phyloP scores from a whole-genome alignment of 371 early-diverging fungal genomes.

The Actinomortierella wolfii region DNA sequence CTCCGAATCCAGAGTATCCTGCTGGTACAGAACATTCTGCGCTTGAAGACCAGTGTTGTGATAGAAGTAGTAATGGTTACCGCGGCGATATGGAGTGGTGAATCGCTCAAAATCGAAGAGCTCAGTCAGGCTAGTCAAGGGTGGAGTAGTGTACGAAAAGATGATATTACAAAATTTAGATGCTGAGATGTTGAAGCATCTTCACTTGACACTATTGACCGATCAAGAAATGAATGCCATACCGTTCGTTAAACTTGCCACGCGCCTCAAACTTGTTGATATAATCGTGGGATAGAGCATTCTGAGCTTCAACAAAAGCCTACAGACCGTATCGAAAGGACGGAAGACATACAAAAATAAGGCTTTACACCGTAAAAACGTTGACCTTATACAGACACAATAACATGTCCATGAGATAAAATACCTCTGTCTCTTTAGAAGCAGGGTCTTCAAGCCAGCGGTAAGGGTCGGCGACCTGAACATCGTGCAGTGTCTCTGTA shows the following conservation, averaged over 20 bases:
- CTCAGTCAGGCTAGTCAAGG: slow-evolving; percentile 34
- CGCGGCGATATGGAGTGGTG: slow-evolving; percentile 59
- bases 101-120: slow-evolving; percentile 51
- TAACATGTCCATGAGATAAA: not conserved
- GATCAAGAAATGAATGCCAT: slow-evolving; percentile 5
- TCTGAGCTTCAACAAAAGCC: slow-evolving; percentile 50
- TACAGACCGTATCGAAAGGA: slow-evolving; percentile 8
- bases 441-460: slow-evolving; percentile 64
- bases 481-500: slow-evolving; percentile 51
- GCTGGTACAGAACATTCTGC: slow-evolving; percentile 57
- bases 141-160: slow-evolving; percentile 1
- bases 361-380: not conserved
- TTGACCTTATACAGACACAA: no score
- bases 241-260: slow-evolving; percentile 46
- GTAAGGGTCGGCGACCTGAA: slow-evolving; percentile 53
- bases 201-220: no score
- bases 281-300: slow-evolving; percentile 27
- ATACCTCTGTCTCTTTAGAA: slow-evolving; percentile 51
- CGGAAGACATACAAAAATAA: slow-evolving; percentile 6
- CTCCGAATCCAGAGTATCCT: slow-evolving; percentile 38
- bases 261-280: slow-evolving; percentile 45
- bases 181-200: not conserved
- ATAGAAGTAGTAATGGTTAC: slow-evolving; percentile 65
- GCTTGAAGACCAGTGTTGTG: slow-evolving; percentile 70
- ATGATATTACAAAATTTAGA: not conserved